Percentiles rank a stretch among this genome's conserved stretches.
These are phyloP conservation scores for Candida methanosorbosa DNA, from an alignment of 805 yeast genomes.

Conservation along the genomic window DNA sequence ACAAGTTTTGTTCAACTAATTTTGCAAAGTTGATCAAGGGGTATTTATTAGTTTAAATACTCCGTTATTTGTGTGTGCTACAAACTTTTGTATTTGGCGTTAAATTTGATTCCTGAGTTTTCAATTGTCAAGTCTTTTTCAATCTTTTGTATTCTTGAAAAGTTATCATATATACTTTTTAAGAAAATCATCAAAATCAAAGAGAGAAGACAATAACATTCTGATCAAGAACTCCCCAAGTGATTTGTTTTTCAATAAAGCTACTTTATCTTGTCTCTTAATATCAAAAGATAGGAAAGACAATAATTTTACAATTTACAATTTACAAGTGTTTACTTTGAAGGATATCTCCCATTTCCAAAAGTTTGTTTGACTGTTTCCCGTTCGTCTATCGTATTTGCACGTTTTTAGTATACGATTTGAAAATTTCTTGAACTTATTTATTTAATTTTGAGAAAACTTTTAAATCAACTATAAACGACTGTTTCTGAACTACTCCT, in stretches of 20 bases:
- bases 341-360: constrained; percentile 27
- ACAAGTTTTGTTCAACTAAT: too few relatives aligned
- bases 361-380: constrained; percentile 13
- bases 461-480: constrained; percentile 3
- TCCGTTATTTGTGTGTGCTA: constrained; percentile 5
- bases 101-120: constrained; percentile 20
- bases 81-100: constrained; percentile 18
- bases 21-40: too few relatives aligned
- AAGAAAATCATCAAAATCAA: too few relatives aligned
- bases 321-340: constrained; percentile 15
- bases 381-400: not conserved
- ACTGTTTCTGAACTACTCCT: not conserved
- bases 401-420: not conserved
- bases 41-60: constrained; percentile 19
- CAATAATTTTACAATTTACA: not conserved
- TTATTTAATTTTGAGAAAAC: constrained; percentile 1
- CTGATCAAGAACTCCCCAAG: too few relatives aligned
- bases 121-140: constrained; percentile 1
- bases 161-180: too few relatives aligned
- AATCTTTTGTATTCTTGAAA: too few relatives aligned
- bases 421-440: constrained; percentile 1
- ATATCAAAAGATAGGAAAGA: too few relatives aligned
- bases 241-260: too few relatives aligned
- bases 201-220: too few relatives aligned
- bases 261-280: too few relatives aligned